These are phyloP conservation scores for Naumovozyma castellii DNA, from an alignment of 805 yeast genomes.

Conservation along the genomic window DNA sequence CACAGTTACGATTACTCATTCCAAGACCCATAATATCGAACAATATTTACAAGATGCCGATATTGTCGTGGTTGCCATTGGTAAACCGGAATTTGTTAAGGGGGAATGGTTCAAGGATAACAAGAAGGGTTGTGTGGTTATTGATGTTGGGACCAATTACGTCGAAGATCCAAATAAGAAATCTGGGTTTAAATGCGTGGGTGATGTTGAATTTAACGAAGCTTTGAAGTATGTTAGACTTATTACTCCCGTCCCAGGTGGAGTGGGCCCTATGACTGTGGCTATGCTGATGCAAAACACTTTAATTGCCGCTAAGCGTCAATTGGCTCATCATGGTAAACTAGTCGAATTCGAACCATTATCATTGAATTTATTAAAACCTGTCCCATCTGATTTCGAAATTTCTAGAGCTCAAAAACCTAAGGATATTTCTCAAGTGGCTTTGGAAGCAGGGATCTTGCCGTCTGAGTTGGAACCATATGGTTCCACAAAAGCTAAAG, in stretches of 20 bases:
- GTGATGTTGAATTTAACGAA: slow-evolving; percentile 62
- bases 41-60: slow-evolving; percentile 61
- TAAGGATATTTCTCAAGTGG: slow-evolving; percentile 57
- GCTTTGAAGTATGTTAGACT: slow-evolving; percentile 34
- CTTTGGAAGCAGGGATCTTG: slow-evolving; percentile 57
- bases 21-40: slow-evolving; percentile 56
- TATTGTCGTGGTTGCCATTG: slow-evolving; percentile 74
- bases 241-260: slow-evolving; percentile 87
- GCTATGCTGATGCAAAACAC: slow-evolving; percentile 73
- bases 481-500: slow-evolving; percentile 72
- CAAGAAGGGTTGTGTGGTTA: slow-evolving; percentile 49
- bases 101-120: slow-evolving; percentile 60
- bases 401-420: slow-evolving; percentile 71
- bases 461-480: slow-evolving; percentile 63
- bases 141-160: slow-evolving; percentile 79
- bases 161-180: slow-evolving; percentile 56
- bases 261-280: slow-evolving; percentile 89
- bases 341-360: slow-evolving; percentile 38
- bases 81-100: slow-evolving; percentile 58
- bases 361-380: slow-evolving; percentile 44
- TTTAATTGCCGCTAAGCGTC: slow-evolving; percentile 53
- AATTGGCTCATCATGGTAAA: slow-evolving; percentile 18
- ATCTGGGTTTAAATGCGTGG: slow-evolving; percentile 63
- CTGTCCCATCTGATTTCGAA: slow-evolving; percentile 76
- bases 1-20: slow-evolving; percentile 83